These are phyloP conservation scores for Monilinia aucupariae DNA, from an alignment of 2,329 filamentous ascomycete species.

Conservation along the genomic window DNA sequence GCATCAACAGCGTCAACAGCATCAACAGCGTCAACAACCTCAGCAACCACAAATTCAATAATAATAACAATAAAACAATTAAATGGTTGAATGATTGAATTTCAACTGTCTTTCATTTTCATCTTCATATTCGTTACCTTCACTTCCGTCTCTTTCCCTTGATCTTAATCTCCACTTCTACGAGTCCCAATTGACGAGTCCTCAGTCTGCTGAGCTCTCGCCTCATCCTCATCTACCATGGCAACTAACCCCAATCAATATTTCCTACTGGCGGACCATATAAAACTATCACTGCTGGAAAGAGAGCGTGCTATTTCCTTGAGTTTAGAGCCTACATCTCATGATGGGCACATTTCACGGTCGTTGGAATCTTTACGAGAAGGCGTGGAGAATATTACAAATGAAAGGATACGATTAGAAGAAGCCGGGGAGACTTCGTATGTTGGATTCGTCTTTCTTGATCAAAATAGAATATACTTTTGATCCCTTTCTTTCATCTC, in stretches of 20 bases:
- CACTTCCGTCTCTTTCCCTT: neutral
- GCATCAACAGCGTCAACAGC: neutral
- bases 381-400: slow-evolving; percentile 65
- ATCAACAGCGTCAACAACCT: neutral
- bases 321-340: slow-evolving; percentile 62
- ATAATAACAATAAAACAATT: slow-evolving; percentile 1
- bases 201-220: neutral
- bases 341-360: slow-evolving; percentile 83
- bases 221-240: slow-evolving; percentile 39
- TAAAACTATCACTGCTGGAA: slow-evolving; percentile 92
- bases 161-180: neutral
- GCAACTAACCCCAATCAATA: slow-evolving; percentile 64
- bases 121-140: too few species aligned
- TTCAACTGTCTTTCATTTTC: neutral
- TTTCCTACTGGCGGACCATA: slow-evolving; percentile 89
- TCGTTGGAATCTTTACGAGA: slow-evolving; percentile 82
- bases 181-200: neutral
- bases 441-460: slow-evolving; percentile 23
- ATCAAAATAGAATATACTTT: neutral
- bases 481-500: neutral
- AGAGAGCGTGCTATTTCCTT: slow-evolving; percentile 79
- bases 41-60: neutral
- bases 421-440: slow-evolving; percentile 61
- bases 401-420: slow-evolving; percentile 58
- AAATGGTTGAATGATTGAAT: neutral